Conservation (phyloP, 2,329 filamentous ascomycete genomes). For the Pseudogymnoascus pannorum region DNA sequence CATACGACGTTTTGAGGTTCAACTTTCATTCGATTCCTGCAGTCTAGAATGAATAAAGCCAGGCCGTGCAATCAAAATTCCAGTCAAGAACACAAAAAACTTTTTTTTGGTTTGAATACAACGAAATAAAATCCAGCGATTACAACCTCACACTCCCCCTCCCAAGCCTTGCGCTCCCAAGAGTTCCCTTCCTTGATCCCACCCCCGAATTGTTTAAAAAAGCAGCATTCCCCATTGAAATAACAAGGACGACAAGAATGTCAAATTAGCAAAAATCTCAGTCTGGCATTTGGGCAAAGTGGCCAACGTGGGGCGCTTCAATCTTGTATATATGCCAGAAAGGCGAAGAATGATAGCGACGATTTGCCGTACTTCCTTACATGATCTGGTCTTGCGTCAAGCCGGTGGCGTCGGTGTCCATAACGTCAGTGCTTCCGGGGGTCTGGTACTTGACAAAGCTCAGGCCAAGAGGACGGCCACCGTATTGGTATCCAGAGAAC, state of each 20-base stretch:
- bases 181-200: neutral
- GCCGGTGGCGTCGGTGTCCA: slow-evolving; percentile 75
- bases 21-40: slow-evolving; percentile 5
- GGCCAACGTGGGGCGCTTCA: neutral
- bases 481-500: slow-evolving; percentile 96
- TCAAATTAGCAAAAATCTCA: neutral
- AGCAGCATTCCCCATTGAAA: neutral
- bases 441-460: slow-evolving; percentile 91
- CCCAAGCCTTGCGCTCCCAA: slow-evolving; percentile 3
- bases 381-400: slow-evolving; percentile 98
- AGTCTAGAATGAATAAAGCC: neutral
- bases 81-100: neutral
- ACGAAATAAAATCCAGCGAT: neutral
- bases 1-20: neutral
- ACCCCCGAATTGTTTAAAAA: neutral
- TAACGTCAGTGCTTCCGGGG: slow-evolving; percentile 54
- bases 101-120: neutral
- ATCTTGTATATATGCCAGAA: neutral
- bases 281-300: neutral
- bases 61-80: neutral
- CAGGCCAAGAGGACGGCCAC: slow-evolving; percentile 84
- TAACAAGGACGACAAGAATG: neutral
- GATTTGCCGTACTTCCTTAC: slow-evolving; percentile 39
- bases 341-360: neutral
- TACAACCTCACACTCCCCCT: neutral